Percentiles rank a stretch among this genome's conserved stretches.
Evolutionary conservation across 208 protist genomes (phyloP).

Genomic region (Leishmania arabica): DNA sequence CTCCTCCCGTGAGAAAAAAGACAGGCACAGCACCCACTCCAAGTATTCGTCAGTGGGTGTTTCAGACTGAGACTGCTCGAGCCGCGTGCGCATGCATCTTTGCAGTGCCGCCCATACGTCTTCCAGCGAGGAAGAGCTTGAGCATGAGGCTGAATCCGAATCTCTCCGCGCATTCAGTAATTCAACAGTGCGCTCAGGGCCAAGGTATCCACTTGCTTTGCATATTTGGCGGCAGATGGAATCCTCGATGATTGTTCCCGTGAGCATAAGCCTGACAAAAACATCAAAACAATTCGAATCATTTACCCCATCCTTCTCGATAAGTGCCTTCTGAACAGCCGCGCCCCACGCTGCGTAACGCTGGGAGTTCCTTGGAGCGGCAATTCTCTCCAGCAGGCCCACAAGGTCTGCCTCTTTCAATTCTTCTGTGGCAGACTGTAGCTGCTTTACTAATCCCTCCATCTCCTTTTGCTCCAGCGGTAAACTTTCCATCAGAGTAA

Average conservation of each 20-base stretch:
- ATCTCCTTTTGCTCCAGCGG: slow-evolving; percentile 13
- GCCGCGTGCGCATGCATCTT: not conserved
- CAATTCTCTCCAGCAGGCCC: slow-evolving; percentile 11
- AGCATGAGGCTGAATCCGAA: not conserved
- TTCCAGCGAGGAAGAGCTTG: not conserved
- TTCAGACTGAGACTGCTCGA: not conserved
- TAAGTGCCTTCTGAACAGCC: slow-evolving; percentile 15
- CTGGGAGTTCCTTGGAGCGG: not conserved
- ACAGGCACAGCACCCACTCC: slow-evolving; percentile 23
- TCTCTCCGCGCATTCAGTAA: slow-evolving; percentile 2
- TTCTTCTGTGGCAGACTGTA: slow-evolving; percentile 1
- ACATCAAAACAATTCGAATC: not conserved
- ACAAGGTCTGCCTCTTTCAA: not conserved
- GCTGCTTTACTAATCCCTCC: slow-evolving; percentile 7
- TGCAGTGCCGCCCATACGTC: not conserved
- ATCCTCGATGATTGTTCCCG: slow-evolving; percentile 1
- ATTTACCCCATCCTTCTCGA: not conserved
- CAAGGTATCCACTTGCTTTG: not conserved
- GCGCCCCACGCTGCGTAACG: slow-evolving; percentile 12
- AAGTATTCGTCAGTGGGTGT: slow-evolving; percentile 4
- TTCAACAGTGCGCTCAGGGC: not conserved
- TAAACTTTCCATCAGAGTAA: slow-evolving; percentile 9
- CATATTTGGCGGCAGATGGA: slow-evolving; percentile 1
- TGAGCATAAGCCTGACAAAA: slow-evolving; percentile 3
- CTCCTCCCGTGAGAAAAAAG: slow-evolving; percentile 20